Base-by-base conservation (phyloP, 2,329 filamentous ascomycete genomes). In the Thielaviopsis populi region DNA sequence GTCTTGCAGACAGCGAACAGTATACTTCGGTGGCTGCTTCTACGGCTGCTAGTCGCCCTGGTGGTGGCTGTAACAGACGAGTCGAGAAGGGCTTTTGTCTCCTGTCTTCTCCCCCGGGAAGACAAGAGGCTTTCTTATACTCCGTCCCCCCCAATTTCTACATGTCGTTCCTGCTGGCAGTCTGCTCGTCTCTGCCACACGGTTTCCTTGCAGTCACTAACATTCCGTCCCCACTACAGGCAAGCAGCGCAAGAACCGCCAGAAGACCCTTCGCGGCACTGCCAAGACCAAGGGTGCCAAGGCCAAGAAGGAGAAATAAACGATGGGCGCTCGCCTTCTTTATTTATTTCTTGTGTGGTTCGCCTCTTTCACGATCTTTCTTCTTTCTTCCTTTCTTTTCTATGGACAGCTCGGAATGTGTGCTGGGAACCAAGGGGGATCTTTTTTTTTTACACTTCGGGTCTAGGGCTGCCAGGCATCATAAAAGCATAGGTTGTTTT, bases 181-280 rank as follows among this genome's bases (percentile, higher is more conserved):
- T 40, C 19, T 27, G 13, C 19, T 33, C 19, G 54, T 62, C 46
- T n/a, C 61, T 56, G 15, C 48, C 24, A 54, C 8, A 22, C 42
- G n/a, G 24, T n/a, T 43, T 43, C 60, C n/a, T 63, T 2, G 41
- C 30, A 48, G 15, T 37, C 19, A 56, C 50, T 65, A 65, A 65
- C 63, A 37, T 33, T 22, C 30, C 7, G 41, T 42, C 41, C 24
- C 42, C 17, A 66, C 66, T 72, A 82, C 80, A 97, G 92, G 92
- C 87, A 99, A 99, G 85, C 94, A 97, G 83, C 89, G 94, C 83
- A 99, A 99, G 90, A 99, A 99, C 89, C 86, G 92, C 79, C 86
- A 89, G 81, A 97, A 99, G 91, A 94, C 92, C 77, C 88, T 96
- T 79, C 89, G 94, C 73, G 94, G 94, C 77, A 95, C 90, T 74